phyloP scores from a whole-genome alignment of 805 yeast species.

The Metschnikowia continentalis region DNA sequence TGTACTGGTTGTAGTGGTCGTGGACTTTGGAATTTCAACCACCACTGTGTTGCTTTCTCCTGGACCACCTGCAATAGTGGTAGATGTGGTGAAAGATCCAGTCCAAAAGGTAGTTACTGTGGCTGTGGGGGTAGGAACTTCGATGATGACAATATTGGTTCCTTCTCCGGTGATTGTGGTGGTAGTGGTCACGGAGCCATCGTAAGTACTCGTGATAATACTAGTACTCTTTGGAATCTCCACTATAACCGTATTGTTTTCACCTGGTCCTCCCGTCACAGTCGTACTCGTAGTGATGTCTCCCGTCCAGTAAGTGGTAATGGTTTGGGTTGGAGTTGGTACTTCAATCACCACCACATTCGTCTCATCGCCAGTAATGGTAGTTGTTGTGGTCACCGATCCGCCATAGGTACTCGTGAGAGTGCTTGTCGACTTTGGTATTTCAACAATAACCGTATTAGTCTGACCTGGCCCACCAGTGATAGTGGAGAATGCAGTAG shows the following conservation, averaged over 20 bases:
- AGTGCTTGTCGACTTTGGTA: conserved; percentile 6
- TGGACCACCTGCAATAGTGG: conserved; percentile 3
- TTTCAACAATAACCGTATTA: conserved; percentile 6
- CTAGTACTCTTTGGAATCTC: too few species aligned
- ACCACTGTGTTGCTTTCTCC: conserved; percentile 15
- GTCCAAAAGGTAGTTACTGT: conserved; percentile 17
- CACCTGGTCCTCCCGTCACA: too few species aligned
- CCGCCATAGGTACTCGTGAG: conserved; percentile 7
- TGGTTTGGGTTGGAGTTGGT: conserved; percentile 13
- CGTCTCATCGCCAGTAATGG: conserved; percentile 5
- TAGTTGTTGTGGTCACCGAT: conserved; percentile 1
- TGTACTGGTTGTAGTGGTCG: conserved; percentile 11
- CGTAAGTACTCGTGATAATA: too few species aligned
- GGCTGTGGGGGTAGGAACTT: conserved; percentile 13
- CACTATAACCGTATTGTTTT: too few species aligned
- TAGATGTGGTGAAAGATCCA: conserved; percentile 6
- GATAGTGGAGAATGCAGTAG: not conserved
- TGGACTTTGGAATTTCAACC: conserved; percentile 6
- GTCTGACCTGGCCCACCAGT: conserved; percentile 2
- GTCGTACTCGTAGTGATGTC: too few species aligned
- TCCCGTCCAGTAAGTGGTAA: too few species aligned
- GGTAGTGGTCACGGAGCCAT: not conserved
- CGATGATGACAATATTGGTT: conserved; percentile 11
- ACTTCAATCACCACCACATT: conserved; percentile 12
- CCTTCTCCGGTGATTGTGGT: conserved; percentile 4